phyloP scores from a whole-genome alignment of 768 basidiomycete species.

The Gyrodon lividus region DNA sequence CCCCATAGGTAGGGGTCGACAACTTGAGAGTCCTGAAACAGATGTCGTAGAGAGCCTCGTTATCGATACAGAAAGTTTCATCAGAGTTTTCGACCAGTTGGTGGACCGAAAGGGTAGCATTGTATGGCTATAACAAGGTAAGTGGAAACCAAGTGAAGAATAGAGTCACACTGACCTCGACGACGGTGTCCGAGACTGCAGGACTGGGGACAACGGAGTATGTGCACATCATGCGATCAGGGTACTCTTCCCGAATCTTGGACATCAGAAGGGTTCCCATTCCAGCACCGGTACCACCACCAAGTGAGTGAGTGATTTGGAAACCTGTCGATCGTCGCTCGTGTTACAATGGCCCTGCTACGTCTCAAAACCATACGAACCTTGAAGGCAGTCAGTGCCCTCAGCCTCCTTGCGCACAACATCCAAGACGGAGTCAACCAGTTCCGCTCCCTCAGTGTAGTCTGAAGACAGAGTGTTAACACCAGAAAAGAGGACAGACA shows the following conservation, averaged over 20 bases:
- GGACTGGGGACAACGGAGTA: constrained; percentile 98
- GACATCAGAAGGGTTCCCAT: constrained; percentile 99
- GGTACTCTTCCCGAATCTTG: constrained; percentile 98
- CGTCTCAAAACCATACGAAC: constrained; percentile 40
- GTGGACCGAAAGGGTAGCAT: constrained; percentile 96
- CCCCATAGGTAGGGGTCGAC: constrained; percentile 92
- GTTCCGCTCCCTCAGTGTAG: constrained; percentile 96
- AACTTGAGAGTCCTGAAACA: constrained; percentile 98
- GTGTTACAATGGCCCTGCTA: neutral
- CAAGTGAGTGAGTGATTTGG: constrained; percentile 98
- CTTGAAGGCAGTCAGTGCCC: constrained; percentile 95
- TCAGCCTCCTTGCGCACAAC: constrained; percentile 99
- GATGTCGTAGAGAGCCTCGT: constrained; percentile 98
- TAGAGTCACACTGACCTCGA: constrained; percentile 58
- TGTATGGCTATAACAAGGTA: constrained; percentile 74
- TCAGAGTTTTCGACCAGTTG: constrained; percentile 99
- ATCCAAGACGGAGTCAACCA: constrained; percentile 96
- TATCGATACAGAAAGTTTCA: constrained; percentile 99
- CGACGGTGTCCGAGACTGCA: constrained; percentile 98
- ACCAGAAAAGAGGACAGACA: neutral
- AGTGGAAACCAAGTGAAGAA: neutral
- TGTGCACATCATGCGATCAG: constrained; percentile 99
- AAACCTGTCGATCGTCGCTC: constrained; percentile 57
- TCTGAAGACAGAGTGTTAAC: constrained; percentile 28
- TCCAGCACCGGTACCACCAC: constrained; percentile 99